phyloP scores from a whole-genome alignment of 352 stramenopile genomes.

The Globisporangium cylindrosporum region DNA sequence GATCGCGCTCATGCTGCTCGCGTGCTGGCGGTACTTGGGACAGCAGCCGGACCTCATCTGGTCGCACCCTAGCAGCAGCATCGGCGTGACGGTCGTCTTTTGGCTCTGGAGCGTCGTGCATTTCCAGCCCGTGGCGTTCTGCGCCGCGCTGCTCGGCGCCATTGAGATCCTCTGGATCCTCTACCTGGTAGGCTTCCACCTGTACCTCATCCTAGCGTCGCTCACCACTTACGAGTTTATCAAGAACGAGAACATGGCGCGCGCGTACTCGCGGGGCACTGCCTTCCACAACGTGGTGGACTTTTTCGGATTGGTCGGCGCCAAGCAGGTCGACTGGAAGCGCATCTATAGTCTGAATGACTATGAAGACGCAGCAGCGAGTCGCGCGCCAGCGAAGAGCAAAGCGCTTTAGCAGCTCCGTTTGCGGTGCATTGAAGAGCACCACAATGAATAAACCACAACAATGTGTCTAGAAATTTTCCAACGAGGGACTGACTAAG shows the following conservation, averaged over 20 bases:
- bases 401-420: conserved; percentile 24
- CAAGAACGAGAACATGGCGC: conserved; percentile 53
- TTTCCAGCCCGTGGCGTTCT: conserved; percentile 57
- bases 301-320: conserved; percentile 47
- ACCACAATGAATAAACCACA: neutral
- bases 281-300: conserved; percentile 50
- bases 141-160: conserved; percentile 43
- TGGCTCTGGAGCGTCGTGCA: conserved; percentile 58
- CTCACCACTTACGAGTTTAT: conserved; percentile 84
- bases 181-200: conserved; percentile 69
- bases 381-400: conserved; percentile 6
- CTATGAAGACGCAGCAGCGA: conserved; percentile 18
- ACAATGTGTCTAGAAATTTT: neutral
- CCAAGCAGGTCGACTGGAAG: conserved; percentile 49
- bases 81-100: conserved; percentile 1
- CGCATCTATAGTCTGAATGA: conserved; percentile 56
- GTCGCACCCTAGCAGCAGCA: neutral
- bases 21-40: conserved; percentile 38
- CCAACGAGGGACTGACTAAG: neutral
- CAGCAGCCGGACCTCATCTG: conserved; percentile 21
- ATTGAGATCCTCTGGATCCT: conserved; percentile 72
- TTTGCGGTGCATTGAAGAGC: neutral
- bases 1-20: conserved; percentile 48
- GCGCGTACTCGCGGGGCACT: conserved; percentile 56
- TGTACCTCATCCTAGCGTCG: conserved; percentile 52